These are phyloP conservation scores for Fraxinus floribunda DNA, from an alignment of 305 asterid genomes.

Conservation along the genomic window DNA sequence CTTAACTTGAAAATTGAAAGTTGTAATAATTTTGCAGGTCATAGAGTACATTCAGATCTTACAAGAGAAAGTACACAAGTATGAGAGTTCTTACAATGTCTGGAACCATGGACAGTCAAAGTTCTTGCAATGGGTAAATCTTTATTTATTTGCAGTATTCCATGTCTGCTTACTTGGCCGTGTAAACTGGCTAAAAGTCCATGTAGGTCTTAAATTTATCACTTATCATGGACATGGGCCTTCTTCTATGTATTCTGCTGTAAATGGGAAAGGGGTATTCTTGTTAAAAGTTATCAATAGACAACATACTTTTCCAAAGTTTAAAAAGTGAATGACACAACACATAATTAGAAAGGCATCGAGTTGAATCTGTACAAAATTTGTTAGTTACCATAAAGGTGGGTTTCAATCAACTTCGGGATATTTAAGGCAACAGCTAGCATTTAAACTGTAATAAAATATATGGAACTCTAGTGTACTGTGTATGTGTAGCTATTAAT, in stretches of 20 bases:
- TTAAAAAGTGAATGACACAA: background rate
- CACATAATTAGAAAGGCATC: background rate
- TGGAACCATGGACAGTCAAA: constrained; percentile 76
- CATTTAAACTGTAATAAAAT: background rate
- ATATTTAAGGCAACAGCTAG: background rate
- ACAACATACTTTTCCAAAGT: background rate
- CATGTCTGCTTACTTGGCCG: background rate
- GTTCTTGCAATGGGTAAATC: constrained; percentile 65
- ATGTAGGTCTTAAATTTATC: background rate
- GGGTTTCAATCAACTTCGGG: background rate
- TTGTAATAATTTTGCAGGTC: constrained; percentile 52
- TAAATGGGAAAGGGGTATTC: background rate
- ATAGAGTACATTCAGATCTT: constrained; percentile 88
- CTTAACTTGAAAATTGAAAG: constrained; percentile 21
- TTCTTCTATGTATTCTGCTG: background rate
- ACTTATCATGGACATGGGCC: background rate
- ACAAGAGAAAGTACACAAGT: constrained; percentile 84
- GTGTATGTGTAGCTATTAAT: background rate
- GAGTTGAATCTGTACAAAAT: background rate
- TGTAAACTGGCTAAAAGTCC: background rate
- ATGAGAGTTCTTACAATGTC: constrained; percentile 63
- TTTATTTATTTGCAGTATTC: background rate
- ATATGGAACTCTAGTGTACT: background rate
- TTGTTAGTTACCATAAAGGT: background rate
- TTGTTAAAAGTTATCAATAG: background rate